These are phyloP conservation scores for Blastobotrys terrestris DNA, from an alignment of 805 yeast genomes.

Conservation along the genomic window DNA sequence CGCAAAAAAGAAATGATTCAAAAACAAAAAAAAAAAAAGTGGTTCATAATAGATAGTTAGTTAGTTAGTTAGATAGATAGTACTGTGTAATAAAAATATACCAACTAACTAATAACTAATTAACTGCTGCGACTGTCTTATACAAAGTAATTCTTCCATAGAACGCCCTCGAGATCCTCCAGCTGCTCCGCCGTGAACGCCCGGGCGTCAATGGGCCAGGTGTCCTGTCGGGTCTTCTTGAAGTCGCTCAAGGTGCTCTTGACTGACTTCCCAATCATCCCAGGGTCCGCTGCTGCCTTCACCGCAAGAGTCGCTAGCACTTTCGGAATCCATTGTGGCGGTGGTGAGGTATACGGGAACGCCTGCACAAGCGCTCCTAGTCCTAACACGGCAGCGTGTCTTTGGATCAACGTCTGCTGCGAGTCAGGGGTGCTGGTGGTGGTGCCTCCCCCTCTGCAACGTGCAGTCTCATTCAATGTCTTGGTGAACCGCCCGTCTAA, in stretches of 20 bases:
- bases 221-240: constrained; percentile 87
- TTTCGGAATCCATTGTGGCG: constrained; percentile 83
- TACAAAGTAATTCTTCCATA: constrained; percentile 88
- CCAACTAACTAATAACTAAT: background rate
- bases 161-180: constrained; percentile 88
- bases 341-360: constrained; percentile 85
- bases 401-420: constrained; percentile 35
- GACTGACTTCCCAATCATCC: constrained; percentile 76
- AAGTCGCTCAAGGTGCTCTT: constrained; percentile 75
- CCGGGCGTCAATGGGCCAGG: constrained; percentile 86
- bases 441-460: constrained; percentile 9
- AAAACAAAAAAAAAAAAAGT: too few relatives aligned
- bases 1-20: background rate
- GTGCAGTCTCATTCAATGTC: constrained; percentile 35
- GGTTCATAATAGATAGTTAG: too few relatives aligned
- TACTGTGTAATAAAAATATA: background rate
- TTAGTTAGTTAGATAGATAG: too few relatives aligned
- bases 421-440: constrained; percentile 13
- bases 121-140: constrained; percentile 25
- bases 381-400: constrained; percentile 87
- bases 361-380: constrained; percentile 84
- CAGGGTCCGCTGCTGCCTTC: constrained; percentile 65
- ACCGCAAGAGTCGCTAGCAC: constrained; percentile 64
- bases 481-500: constrained; percentile 42
- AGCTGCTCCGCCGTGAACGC: constrained; percentile 72